Percentiles rank a stretch among this genome's conserved stretches.
These are phyloP conservation scores for Sclerotinia subarctica DNA, from an alignment of 2,329 filamentous ascomycete species.

Conservation along the genomic window DNA sequence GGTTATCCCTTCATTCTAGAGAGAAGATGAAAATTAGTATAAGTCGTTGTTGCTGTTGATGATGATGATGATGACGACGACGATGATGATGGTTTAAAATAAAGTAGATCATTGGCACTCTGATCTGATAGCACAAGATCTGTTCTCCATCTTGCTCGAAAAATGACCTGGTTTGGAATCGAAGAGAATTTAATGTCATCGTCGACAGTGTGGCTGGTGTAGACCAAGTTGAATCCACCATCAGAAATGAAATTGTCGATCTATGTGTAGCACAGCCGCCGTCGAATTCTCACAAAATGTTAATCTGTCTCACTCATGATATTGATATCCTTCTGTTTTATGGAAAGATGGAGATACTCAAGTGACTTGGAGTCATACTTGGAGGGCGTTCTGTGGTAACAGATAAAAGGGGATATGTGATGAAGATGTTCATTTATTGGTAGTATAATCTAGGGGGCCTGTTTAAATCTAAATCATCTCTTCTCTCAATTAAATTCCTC, in stretches of 20 bases:
- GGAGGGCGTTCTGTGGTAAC: neutral
- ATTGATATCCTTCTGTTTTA: neutral
- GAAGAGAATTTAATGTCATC: neutral
- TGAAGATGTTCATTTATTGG: neutral
- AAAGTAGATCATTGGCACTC: neutral
- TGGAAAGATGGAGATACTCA: neutral
- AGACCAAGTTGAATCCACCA: too few species aligned
- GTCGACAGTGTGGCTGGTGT: constrained; percentile 2
- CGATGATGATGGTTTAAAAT: neutral
- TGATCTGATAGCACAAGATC: neutral
- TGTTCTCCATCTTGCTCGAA: neutral
- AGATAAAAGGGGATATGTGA: neutral
- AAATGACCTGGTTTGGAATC: neutral
- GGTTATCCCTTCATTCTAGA: neutral
- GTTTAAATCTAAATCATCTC: too few species aligned
- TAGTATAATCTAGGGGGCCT: too few species aligned
- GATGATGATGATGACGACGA: neutral
- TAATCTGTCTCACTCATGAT: neutral
- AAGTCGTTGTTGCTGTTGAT: neutral
- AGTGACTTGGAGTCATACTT: neutral
- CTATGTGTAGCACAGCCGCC: neutral
- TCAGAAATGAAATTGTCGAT: neutral
- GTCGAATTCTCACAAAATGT: too few species aligned
- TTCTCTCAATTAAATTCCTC: constrained; percentile 4
- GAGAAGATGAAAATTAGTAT: neutral